Percentiles rank a stretch among this genome's conserved stretches.
phyloP scores from a whole-genome alignment of 2,329 filamentous ascomycete genomes.

The Cadophora sp. region DNA sequence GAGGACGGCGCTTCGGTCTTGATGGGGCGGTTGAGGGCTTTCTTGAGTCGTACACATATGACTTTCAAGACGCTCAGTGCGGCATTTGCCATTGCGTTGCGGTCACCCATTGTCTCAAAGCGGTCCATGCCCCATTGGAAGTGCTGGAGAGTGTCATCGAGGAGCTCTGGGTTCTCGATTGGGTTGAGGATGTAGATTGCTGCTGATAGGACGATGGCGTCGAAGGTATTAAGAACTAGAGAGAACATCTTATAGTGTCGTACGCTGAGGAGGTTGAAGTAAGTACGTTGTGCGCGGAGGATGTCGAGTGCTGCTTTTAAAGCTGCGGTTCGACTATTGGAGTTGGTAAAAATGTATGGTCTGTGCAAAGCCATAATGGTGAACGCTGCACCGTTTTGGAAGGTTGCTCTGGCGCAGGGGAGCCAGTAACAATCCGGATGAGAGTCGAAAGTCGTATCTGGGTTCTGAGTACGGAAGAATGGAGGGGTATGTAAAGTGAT shows the following conservation, averaged over 20 bases:
- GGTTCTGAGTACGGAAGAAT: constrained; percentile 60
- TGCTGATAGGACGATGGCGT: constrained; percentile 66
- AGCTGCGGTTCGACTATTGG: constrained; percentile 60
- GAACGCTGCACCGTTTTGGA: constrained; percentile 57
- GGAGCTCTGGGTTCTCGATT: constrained; percentile 57
- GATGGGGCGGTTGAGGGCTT: constrained; percentile 44
- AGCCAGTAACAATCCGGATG: constrained; percentile 62
- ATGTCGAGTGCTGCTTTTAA: constrained; percentile 62
- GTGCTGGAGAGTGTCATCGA: constrained; percentile 58
- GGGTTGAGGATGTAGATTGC: constrained; percentile 68
- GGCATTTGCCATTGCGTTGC: constrained; percentile 60
- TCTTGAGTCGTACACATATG: constrained; percentile 60
- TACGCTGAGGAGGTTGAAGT: constrained; percentile 52
- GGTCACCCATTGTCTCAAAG: constrained; percentile 61
- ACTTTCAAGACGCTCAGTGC: constrained; percentile 62
- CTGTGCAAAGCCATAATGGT: constrained; percentile 66
- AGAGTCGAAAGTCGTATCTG: constrained; percentile 63
- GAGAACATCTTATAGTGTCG: constrained; percentile 61
- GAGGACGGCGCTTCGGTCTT: constrained; percentile 11
- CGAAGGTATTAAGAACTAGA: constrained; percentile 69
- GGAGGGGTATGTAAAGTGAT: constrained; percentile 58
- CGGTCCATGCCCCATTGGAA: constrained; percentile 66
- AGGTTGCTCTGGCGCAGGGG: constrained; percentile 53
- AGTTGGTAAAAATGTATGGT: constrained; percentile 66
- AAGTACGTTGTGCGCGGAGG: constrained; percentile 63